phyloP scores from a whole-genome alignment of 768 basidiomycete genomes.

The Rhizopogon roseolus region DNA sequence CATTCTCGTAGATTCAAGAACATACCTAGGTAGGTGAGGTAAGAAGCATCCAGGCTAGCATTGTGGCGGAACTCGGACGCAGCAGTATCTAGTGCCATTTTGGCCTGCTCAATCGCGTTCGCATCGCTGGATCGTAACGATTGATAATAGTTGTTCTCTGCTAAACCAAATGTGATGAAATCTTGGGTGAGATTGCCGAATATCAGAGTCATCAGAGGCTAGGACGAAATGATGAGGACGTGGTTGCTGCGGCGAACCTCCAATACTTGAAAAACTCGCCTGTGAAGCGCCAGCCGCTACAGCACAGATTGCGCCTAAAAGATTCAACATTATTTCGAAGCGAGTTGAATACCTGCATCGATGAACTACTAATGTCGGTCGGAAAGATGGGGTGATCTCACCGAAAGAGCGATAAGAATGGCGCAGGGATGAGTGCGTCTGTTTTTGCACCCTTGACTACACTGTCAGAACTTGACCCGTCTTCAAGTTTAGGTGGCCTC shows the following conservation, averaged over 20 bases:
- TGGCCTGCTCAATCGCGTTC: constrained; percentile 9
- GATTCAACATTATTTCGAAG: constrained; percentile 61
- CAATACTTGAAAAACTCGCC: constrained; percentile 39
- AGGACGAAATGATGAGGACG: not conserved
- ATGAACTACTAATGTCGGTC: not conserved
- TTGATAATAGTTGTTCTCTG: not conserved
- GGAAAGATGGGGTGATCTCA: constrained; percentile 13
- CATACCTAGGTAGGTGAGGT: constrained; percentile 32
- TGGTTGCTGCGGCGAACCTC: not conserved
- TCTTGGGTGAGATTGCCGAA: constrained; percentile 43
- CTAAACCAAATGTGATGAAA: constrained; percentile 31
- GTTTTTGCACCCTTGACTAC: constrained; percentile 11
- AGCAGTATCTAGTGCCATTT: constrained; percentile 9
- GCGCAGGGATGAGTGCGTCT: constrained; percentile 27
- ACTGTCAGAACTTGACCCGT: constrained; percentile 1
- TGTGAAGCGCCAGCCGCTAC: constrained; percentile 76
- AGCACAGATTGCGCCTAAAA: constrained; percentile 69
- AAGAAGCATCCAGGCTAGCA: constrained; percentile 31
- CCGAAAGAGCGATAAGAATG: constrained; percentile 46
- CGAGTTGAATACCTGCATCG: constrained; percentile 65
- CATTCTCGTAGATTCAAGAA: constrained; percentile 13
- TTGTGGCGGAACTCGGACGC: constrained; percentile 17
- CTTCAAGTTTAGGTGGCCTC: constrained; percentile 21
- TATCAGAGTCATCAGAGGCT: constrained; percentile 40
- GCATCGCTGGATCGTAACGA: constrained; percentile 9